Conservation (phyloP, 2,329 filamentous ascomycete genomes). For the Colletotrichum aenigma region DNA sequence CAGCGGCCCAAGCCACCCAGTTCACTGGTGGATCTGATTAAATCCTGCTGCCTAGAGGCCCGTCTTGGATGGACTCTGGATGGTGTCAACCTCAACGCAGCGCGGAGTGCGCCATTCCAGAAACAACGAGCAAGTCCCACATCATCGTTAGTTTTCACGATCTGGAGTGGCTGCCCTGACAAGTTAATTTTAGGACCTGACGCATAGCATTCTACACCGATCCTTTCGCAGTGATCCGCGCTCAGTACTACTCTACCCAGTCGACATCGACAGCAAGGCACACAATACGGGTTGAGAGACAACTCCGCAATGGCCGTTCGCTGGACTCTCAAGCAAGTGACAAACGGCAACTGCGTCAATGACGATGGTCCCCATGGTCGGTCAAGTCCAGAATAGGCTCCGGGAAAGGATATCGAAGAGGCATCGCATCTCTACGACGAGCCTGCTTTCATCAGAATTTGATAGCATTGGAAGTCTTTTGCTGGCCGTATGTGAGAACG, state of each 20-base stretch:
- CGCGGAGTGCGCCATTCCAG: not conserved
- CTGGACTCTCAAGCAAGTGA: not conserved
- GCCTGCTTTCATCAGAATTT: not conserved
- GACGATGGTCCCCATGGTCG: not conserved
- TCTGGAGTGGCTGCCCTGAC: not conserved
- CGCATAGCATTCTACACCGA: not conserved
- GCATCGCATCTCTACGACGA: not conserved
- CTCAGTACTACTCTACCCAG: not conserved
- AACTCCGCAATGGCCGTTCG: too few relatives aligned
- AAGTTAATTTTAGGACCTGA: not conserved
- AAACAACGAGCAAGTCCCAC: not conserved
- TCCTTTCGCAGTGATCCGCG: not conserved
- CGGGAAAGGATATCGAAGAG: not conserved
- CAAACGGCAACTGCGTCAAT: not conserved
- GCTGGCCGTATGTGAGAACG: not conserved
- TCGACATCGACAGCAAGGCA: not conserved
- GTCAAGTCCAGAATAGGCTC: not conserved
- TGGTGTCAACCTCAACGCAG: not conserved
- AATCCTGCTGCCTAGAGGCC: conserved; percentile 16
- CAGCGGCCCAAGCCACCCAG: conserved; percentile 4
- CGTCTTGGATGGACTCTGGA: not conserved
- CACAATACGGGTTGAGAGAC: not conserved
- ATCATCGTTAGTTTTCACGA: not conserved
- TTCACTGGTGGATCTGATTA: not conserved
- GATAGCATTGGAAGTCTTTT: not conserved